phyloP scores from a whole-genome alignment of 148 eudicot species.

The Hydrangea macrophylla region DNA sequence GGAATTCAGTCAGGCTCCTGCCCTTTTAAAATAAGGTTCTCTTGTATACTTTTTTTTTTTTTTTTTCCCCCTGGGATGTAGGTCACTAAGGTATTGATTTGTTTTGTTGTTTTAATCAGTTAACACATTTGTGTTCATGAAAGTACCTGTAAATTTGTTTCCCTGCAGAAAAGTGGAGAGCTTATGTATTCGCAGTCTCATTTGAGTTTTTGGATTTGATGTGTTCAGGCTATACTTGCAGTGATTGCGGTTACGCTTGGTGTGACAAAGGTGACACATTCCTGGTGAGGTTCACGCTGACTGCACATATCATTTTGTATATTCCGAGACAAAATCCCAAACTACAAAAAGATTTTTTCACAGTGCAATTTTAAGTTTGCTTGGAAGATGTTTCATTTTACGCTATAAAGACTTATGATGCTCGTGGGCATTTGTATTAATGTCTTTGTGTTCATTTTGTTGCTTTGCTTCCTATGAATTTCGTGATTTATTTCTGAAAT shows the following conservation, averaged over 20 bases:
- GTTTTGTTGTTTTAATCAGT: not conserved
- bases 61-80: no score
- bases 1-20: no score
- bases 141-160: not conserved
- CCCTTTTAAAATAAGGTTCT: no score
- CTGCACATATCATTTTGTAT: constrained; percentile 6
- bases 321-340: constrained; percentile 13
- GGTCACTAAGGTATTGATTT: not conserved
- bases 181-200: not conserved
- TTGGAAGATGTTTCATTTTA: no score
- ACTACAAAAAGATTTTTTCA: no score
- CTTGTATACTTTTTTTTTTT: no score
- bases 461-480: no score
- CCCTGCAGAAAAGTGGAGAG: not conserved
- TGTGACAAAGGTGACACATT: constrained; percentile 47
- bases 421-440: no score
- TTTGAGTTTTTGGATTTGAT: not conserved
- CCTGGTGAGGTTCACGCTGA: constrained; percentile 39
- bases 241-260: constrained; percentile 65
- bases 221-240: constrained; percentile 65
- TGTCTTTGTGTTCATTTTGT: no score
- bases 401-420: no score
- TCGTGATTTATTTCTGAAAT: no score
- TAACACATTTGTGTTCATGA: not conserved
- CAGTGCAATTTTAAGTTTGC: no score